Evolutionary conservation across 164 flowering plant genomes (phyloP).

Genomic region (Platanus orientalis): DNA sequence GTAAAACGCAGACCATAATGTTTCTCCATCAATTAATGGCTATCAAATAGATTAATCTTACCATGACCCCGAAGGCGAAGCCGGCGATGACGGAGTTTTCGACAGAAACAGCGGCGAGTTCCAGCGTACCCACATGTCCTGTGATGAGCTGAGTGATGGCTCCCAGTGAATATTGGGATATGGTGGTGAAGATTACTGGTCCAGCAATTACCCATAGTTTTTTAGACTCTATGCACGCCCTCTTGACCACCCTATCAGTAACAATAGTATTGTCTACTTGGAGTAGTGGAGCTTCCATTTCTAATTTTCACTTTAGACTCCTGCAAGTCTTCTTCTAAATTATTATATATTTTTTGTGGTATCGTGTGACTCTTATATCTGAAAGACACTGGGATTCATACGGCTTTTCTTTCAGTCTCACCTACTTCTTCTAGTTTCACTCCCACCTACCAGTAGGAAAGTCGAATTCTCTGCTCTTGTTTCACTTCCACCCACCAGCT

Average conservation of each 20-base stretch:
- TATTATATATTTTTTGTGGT: no score
- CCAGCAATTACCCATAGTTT: constrained; percentile 54
- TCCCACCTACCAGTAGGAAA: no score
- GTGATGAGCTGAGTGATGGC: constrained; percentile 53
- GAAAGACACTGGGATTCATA: no score
- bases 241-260: neutral
- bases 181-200: constrained; percentile 46
- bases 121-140: constrained; percentile 42
- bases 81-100: constrained; percentile 57
- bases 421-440: no score
- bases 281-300: neutral
- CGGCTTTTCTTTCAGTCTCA: no score
- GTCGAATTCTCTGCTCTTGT: no score
- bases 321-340: no score
- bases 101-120: constrained; percentile 57
- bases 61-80: constrained; percentile 57
- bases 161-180: constrained; percentile 54
- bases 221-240: constrained; percentile 33
- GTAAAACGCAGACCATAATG: no score
- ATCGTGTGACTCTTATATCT: no score
- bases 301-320: neutral
- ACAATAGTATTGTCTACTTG: no score
- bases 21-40: neutral
- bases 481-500: no score
- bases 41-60: constrained; percentile 5